Percentiles rank a stretch among this genome's conserved stretches.
Conservation (phyloP, 805 yeast genomes). For the Yarrowia sp. region DNA sequence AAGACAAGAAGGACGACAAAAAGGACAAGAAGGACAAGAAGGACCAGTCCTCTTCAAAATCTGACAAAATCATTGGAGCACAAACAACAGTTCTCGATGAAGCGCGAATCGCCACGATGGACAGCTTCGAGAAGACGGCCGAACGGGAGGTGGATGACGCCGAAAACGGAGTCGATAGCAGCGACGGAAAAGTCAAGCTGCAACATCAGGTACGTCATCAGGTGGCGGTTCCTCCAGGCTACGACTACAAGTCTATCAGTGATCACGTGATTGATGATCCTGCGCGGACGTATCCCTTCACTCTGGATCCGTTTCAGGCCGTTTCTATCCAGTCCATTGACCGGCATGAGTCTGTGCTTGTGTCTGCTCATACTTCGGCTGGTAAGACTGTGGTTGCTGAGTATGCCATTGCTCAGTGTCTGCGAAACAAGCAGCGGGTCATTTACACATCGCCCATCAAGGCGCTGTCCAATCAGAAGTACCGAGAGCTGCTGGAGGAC, state of each 20-base stretch:
- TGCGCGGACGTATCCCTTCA: slow-evolving; percentile 91
- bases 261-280: slow-evolving; percentile 78
- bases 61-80: slow-evolving; percentile 12
- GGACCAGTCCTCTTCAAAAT: background rate
- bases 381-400: slow-evolving; percentile 98
- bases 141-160: slow-evolving; percentile 72
- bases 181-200: slow-evolving; percentile 60
- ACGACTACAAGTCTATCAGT: slow-evolving; percentile 84
- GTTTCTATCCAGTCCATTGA: slow-evolving; percentile 96
- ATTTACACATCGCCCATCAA: slow-evolving; percentile 95
- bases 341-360: slow-evolving; percentile 90
- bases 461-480: slow-evolving; percentile 92
- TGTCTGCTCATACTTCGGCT: slow-evolving; percentile 97
- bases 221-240: slow-evolving; percentile 94
- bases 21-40: background rate
- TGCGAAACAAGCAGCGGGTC: slow-evolving; percentile 88
- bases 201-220: slow-evolving; percentile 97
- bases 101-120: slow-evolving; percentile 48
- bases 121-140: slow-evolving; percentile 86
- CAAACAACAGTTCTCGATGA: slow-evolving; percentile 2
- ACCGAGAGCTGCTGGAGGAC: slow-evolving; percentile 88
- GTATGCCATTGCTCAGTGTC: slow-evolving; percentile 95
- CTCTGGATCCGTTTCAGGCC: slow-evolving; percentile 96
- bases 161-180: slow-evolving; percentile 52
- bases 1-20: background rate